These are phyloP conservation scores for Capsicum pubescens DNA, from an alignment of 257 asterid species.

Conservation along the genomic window DNA sequence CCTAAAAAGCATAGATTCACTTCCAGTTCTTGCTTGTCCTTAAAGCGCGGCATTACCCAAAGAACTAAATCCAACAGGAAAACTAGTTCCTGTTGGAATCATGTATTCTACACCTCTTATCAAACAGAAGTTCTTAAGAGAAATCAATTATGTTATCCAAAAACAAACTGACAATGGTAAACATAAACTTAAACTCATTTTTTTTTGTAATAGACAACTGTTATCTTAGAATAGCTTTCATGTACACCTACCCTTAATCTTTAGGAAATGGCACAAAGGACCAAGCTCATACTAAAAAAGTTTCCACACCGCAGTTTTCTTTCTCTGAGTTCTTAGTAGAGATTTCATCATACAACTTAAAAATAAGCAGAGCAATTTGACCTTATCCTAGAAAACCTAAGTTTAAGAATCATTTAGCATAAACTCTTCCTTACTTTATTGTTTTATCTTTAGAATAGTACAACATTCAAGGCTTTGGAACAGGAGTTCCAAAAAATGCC, in stretches of 20 bases:
- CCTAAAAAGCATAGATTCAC: conserved; percentile 15
- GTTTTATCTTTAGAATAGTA: not conserved
- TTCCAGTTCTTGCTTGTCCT: not conserved
- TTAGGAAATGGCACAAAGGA: not conserved
- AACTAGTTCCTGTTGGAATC: not conserved
- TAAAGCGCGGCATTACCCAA: not conserved
- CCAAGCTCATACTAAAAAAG: not conserved
- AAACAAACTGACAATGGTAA: not conserved
- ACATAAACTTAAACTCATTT: not conserved
- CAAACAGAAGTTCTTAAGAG: not conserved
- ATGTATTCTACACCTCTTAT: conserved; percentile 5
- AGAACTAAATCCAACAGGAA: conserved; percentile 1
- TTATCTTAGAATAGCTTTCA: not conserved
- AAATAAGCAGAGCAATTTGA: not conserved
- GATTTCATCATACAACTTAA: not conserved
- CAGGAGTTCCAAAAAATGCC: not conserved
- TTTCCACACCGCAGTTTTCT: not conserved
- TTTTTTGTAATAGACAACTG: not conserved
- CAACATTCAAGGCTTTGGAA: no score
- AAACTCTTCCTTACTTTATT: not conserved
- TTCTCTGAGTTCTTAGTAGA: not conserved
- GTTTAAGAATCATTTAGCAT: not conserved
- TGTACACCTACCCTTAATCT: not conserved
- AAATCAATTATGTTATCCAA: not conserved
- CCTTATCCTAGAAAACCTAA: not conserved